These are phyloP conservation scores for Colletotrichum sojae DNA, from an alignment of 2,329 filamentous ascomycete genomes.

Conservation along the genomic window DNA sequence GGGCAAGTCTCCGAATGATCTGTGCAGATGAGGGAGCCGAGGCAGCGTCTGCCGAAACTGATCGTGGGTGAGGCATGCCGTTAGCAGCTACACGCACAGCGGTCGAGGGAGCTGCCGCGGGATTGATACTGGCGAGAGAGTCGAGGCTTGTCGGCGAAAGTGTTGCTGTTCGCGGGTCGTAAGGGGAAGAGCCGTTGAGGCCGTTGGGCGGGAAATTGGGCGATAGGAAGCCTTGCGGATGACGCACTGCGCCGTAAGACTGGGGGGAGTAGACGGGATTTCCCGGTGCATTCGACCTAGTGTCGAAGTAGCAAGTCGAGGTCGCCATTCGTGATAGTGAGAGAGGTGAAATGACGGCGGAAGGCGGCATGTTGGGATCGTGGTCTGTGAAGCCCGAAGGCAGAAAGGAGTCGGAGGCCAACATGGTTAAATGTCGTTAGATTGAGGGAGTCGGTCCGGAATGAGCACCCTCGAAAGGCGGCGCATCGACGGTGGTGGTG, in stretches of 20 bases:
- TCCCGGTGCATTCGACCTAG: constrained; percentile 42
- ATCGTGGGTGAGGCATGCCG: constrained; percentile 46
- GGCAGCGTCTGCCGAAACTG: constrained; percentile 47
- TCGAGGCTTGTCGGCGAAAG: constrained; percentile 39
- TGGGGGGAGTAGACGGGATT: constrained; percentile 44
- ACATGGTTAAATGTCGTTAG: constrained; percentile 53
- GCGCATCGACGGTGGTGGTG: constrained; percentile 28
- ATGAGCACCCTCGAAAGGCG: constrained; percentile 8
- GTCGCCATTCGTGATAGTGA: constrained; percentile 49
- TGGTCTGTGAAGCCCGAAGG: constrained; percentile 55
- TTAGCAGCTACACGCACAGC: constrained; percentile 47
- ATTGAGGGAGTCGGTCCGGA: constrained; percentile 17
- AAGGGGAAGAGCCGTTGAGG: constrained; percentile 14
- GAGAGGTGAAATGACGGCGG: constrained; percentile 57
- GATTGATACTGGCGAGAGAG: constrained; percentile 4
- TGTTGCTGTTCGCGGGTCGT: constrained; percentile 34
- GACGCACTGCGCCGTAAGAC: constrained; percentile 43
- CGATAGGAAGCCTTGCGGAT: constrained; percentile 44
- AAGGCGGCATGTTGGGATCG: constrained; percentile 48
- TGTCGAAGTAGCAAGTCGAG: constrained; percentile 55
- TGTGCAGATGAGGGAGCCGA: constrained; percentile 47
- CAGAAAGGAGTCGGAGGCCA: constrained; percentile 59
- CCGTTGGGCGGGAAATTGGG: constrained; percentile 40
- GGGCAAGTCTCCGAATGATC: constrained; percentile 57
- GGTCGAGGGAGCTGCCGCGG: constrained; percentile 41